phyloP scores from a whole-genome alignment of 345 rosid species.

The Nephelium lappaceum region DNA sequence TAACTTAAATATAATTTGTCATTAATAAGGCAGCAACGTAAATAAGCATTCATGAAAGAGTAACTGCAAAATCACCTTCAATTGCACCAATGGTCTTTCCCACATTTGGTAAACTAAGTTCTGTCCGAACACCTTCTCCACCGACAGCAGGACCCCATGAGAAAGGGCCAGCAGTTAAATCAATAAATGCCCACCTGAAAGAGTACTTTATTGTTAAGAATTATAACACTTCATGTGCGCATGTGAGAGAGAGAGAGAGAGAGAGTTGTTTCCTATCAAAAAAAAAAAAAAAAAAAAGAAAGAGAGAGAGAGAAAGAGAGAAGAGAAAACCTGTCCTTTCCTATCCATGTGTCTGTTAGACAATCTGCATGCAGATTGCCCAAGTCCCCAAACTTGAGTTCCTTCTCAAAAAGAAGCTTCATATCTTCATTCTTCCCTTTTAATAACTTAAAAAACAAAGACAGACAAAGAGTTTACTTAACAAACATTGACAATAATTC shows the following conservation, averaged over 20 bases:
- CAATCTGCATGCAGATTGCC: constrained; percentile 76
- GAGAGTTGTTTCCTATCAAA: too few species aligned
- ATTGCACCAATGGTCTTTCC: constrained; percentile 94
- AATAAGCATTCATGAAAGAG: background rate
- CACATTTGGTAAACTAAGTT: constrained; percentile 88
- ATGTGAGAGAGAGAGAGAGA: background rate
- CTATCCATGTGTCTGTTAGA: constrained; percentile 95
- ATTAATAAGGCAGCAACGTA: too few species aligned
- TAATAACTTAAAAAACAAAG: constrained; percentile 52
- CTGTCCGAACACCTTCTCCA: constrained; percentile 99
- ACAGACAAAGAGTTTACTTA: constrained; percentile 17
- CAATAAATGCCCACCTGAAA: constrained; percentile 94
- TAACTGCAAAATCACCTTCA: constrained; percentile 55
- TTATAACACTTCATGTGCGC: background rate
- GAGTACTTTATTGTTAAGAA: constrained; percentile 12
- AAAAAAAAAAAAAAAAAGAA: too few species aligned
- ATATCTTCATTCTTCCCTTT: constrained; percentile 72
- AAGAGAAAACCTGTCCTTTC: constrained; percentile 81
- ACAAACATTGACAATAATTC: constrained; percentile 1
- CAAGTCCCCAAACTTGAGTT: constrained; percentile 70
- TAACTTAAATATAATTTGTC: too few species aligned
- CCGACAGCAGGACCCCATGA: constrained; percentile 99
- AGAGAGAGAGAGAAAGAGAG: constrained; percentile 27
- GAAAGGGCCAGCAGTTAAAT: constrained; percentile 93
- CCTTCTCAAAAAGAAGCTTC: constrained; percentile 64